Evolutionary conservation across 805 yeast genomes (phyloP).

Genomic region (Novakomyces olei): DNA sequence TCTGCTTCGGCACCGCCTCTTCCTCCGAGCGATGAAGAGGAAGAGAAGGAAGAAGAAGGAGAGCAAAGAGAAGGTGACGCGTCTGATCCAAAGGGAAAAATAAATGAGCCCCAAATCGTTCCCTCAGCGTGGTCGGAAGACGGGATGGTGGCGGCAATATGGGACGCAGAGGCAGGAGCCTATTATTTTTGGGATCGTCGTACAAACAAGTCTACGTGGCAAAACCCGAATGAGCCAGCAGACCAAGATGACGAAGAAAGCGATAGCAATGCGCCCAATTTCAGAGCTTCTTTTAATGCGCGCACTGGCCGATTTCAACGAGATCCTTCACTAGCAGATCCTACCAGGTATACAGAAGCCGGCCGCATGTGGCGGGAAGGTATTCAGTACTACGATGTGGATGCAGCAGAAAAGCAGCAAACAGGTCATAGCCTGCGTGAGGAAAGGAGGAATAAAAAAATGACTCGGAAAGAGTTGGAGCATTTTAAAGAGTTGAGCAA

Average conservation of each 20-base stretch:
- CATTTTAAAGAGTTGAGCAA: neutral
- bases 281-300: neutral
- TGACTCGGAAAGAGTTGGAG: constrained; percentile 2
- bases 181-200: constrained; percentile 3
- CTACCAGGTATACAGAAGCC: neutral
- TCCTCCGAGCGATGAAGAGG: too few species aligned
- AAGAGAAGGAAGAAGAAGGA: too few species aligned
- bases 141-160: constrained; percentile 1
- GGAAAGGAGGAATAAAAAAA: neutral
- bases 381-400: constrained; percentile 1
- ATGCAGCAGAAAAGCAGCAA: neutral
- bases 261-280: too few species aligned
- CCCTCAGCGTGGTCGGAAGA: constrained; percentile 2
- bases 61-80: too few species aligned
- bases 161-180: neutral
- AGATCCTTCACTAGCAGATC: neutral
- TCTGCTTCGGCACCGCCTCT: too few species aligned
- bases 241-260: neutral
- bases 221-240: neutral
- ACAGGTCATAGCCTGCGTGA: constrained; percentile 1
- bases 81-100: too few species aligned
- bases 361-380: neutral
- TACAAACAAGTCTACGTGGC: constrained; percentile 2
- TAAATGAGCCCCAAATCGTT: too few species aligned
- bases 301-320: neutral